Evolutionary conservation across 2,329 filamentous ascomycete genomes (phyloP).

Genomic region (Ophiostoma sp.): DNA sequence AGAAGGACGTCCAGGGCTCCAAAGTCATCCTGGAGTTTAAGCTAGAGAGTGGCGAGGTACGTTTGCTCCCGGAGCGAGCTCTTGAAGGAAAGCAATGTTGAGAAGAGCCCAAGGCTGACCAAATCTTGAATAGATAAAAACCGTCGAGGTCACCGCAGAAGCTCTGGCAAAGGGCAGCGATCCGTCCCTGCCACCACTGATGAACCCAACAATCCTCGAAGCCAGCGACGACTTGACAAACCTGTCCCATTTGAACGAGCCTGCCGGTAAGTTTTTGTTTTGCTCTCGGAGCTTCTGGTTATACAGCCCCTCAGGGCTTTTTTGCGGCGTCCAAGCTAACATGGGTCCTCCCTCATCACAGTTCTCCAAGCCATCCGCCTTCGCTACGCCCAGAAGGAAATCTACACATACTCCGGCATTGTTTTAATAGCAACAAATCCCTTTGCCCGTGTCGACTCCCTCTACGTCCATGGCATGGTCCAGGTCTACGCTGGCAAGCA

Average conservation of each 20-base stretch:
- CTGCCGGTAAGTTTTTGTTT: slow-evolving; percentile 69
- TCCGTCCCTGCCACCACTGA: slow-evolving; percentile 80
- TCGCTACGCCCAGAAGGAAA: slow-evolving; percentile 97
- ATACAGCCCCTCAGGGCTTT: not conserved
- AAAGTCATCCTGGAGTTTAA: slow-evolving; percentile 87
- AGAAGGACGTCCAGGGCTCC: slow-evolving; percentile 78
- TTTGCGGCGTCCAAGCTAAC: not conserved
- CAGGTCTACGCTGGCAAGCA: slow-evolving; percentile 98
- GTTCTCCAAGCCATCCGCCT: slow-evolving; percentile 97
- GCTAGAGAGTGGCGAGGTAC: slow-evolving; percentile 90
- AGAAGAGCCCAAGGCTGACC: not conserved
- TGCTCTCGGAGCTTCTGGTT: not conserved
- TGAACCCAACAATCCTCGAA: slow-evolving; percentile 98
- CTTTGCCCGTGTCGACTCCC: slow-evolving; percentile 93
- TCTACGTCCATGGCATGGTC: slow-evolving; percentile 99
- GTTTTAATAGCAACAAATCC: slow-evolving; percentile 98
- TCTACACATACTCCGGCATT: slow-evolving; percentile 99
- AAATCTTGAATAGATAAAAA: slow-evolving; percentile 64
- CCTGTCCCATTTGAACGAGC: slow-evolving; percentile 95
- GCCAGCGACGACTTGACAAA: slow-evolving; percentile 98
- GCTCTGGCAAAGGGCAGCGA: slow-evolving; percentile 77
- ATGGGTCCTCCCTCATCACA: slow-evolving; percentile 40
- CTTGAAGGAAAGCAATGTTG: not conserved
- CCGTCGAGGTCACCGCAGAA: slow-evolving; percentile 72
- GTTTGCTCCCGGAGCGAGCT: slow-evolving; percentile 26